These are phyloP conservation scores for Ophiognomonia clavigignenti-juglandacearum DNA, from an alignment of 2,329 filamentous ascomycete species.

Conservation along the genomic window DNA sequence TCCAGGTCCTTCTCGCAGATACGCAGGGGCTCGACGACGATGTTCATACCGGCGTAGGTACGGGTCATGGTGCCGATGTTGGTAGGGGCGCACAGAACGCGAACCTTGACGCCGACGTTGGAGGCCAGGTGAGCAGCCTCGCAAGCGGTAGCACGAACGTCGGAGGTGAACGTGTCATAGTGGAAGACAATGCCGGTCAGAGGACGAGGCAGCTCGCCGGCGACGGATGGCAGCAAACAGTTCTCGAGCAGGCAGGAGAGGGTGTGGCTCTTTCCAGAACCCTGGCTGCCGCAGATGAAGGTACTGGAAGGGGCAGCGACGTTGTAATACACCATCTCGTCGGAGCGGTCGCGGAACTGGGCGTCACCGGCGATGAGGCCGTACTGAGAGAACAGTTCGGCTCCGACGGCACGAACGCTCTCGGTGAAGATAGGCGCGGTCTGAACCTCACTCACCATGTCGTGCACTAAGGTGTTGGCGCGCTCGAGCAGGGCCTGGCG, in stretches of 20 bases:
- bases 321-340: constrained; percentile 40
- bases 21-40: constrained; percentile 45
- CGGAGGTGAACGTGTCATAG: constrained; percentile 53
- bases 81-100: constrained; percentile 50
- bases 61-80: constrained; percentile 38
- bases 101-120: constrained; percentile 37
- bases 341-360: constrained; percentile 6
- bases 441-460: constrained; percentile 25
- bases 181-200: constrained; percentile 61
- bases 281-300: constrained; percentile 62
- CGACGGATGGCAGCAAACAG: constrained; percentile 41
- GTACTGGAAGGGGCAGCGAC: constrained; percentile 48
- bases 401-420: constrained; percentile 17
- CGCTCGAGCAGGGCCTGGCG: neutral
- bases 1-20: constrained; percentile 50
- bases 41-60: constrained; percentile 38
- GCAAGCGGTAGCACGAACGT: constrained; percentile 44
- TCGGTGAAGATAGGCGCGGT: constrained; percentile 28
- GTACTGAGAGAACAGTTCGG: constrained; percentile 24
- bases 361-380: constrained; percentile 25
- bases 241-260: constrained; percentile 54
- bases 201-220: constrained; percentile 43
- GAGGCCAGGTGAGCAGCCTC: constrained; percentile 55
- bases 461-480: constrained; percentile 4
- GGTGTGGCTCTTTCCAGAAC: constrained; percentile 60